Base-by-base conservation (phyloP, 169 alveolate species). In the Plasmodium falciparum region DNA sequence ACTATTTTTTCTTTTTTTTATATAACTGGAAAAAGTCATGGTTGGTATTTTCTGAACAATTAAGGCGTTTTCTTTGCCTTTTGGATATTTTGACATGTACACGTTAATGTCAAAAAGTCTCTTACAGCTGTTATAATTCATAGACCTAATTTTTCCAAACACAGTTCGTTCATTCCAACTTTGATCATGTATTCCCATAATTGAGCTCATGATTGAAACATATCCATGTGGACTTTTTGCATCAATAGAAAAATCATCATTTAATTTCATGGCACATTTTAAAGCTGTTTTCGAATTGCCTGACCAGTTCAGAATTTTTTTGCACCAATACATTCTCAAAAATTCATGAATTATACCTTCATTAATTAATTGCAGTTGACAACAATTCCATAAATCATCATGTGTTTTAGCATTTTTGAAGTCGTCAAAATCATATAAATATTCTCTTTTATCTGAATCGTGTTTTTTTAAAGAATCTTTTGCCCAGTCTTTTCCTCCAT, bases 401-500 rank as follows among this genome's bases (percentile, higher is more conserved):
- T 95, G 96, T 9, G 97, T 95, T 80, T 92, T 93, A 29, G 94
- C 96, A n/a, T 39, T 74, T 85, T 92, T 94, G 33, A 93, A 93
- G 7, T 92, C 90, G 59, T 88, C 76, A 2, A 92, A 86, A 2
- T 89, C 65, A 29, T 80, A 88, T n/a, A 88, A 22, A 39, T 92
- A 67, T 43, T 92, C 95, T 22, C 97, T 90, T 63, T 92, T 92
- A 58, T 95, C 97, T 5, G 85, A 54, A 15, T 72, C 88, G 66
- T 94, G 97, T 62, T 66, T 89, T 59, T 62, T 71, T n/a, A 94
- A 72, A 15, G 95, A 85, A 39, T 93, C 91, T 88, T 90, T 93
- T 1, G 96, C 97, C 97, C 97, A 95, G n/a, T 39, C 83, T 20
- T 95, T 95, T 1, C 94, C 95, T 15, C 97, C 96, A 50, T 88